Evolutionary conservation across 768 basidiomycete genomes (phyloP).

Genomic region (Ramaria rubella): DNA sequence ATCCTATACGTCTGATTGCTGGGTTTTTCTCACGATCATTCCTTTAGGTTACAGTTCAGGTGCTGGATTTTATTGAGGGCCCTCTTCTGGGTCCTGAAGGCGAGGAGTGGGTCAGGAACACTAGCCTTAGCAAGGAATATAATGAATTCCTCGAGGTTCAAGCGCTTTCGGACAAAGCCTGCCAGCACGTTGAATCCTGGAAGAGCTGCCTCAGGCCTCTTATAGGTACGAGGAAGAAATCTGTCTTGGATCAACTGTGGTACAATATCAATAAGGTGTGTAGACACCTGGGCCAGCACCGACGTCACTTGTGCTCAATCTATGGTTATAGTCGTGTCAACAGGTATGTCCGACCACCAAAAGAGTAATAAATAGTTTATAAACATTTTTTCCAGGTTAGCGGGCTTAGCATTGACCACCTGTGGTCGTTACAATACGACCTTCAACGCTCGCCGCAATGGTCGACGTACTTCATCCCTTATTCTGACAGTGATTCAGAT

Average conservation of each 20-base stretch:
- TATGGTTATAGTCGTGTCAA: constrained; percentile 1
- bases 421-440: constrained; percentile 57
- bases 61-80: constrained; percentile 58
- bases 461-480: constrained; percentile 35
- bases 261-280: constrained; percentile 17
- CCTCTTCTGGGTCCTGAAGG: constrained; percentile 54
- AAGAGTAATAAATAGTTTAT: background rate
- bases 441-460: constrained; percentile 53
- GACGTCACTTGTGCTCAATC: background rate
- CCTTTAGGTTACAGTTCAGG: constrained; percentile 52
- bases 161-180: constrained; percentile 1
- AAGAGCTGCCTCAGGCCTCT: constrained; percentile 47
- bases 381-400: background rate
- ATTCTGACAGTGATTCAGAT: constrained; percentile 24
- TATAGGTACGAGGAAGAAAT: constrained; percentile 39
- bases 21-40: background rate
- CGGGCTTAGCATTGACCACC: constrained; percentile 49
- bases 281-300: background rate
- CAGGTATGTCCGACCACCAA: background rate
- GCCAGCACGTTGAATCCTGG: constrained; percentile 36
- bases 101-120: constrained; percentile 41
- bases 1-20: background rate
- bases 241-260: constrained; percentile 16
- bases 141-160: constrained; percentile 3
- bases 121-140: constrained; percentile 1